Base-by-base conservation (phyloP, 1,284 basidiomycete species). In the Austroboletus olivaceoglutinosus region DNA sequence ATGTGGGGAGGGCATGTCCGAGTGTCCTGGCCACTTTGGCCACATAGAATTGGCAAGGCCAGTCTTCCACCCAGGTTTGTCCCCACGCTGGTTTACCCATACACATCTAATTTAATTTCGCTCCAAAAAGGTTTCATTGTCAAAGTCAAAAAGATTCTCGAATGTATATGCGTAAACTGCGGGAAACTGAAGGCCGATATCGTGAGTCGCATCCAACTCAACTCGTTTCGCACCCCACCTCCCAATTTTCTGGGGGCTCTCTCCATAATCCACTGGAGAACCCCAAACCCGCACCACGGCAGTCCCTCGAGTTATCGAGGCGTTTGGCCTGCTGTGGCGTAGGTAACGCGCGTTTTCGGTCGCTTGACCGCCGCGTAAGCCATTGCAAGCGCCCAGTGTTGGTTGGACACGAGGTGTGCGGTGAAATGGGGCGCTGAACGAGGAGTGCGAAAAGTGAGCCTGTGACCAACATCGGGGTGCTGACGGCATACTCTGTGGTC, bases 81-180 rank as follows among this genome's bases (percentile, higher is more conserved):
- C 33, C 22, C 8, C 9, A 46, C 1, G 3, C 13, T 25, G 19
- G 8, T 1, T 30, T 22, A 7, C 51, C 29, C 2, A 4, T 36
- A 23, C 19, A 8, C 15, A 9, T 11, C 3, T 21, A 4, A 30
- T 22, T 8, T 1, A 53, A 31, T 5, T n/a, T 23, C 33, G 5
- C 27, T n/a, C 9, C 15, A 5, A 16, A 15, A 43, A 94, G 94
- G 97, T 47, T 99, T 99, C 76, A 86, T 99, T 64, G 83, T 92
- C 72, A 99, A 98, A 84, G 94, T 98, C 71, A 99, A 99, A 79
- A 99, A 99, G 81, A 98, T 99, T 65, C 76, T 98, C 75, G 97
- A 99, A 80, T 92, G 90, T 74, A 93, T 99, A 62, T 99, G 97
- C 78, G 91, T 95, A 64, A 95, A 96, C 69, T 99, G 97, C 73